Evolutionary conservation across 2,329 filamentous ascomycete genomes (phyloP).

Genomic region (Cladosporium oxysporum): DNA sequence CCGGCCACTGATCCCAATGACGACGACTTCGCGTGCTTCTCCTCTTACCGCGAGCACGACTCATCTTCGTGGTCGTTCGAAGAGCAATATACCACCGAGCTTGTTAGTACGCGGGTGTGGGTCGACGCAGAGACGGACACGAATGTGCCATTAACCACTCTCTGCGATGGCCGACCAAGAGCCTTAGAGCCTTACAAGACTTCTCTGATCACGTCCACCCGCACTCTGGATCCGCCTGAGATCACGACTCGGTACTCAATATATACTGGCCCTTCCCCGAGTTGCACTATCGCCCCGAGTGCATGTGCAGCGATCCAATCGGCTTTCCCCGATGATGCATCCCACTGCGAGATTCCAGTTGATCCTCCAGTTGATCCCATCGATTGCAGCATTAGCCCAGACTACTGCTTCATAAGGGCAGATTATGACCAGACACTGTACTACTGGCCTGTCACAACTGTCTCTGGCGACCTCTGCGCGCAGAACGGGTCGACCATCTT

Average conservation of each 20-base stretch:
- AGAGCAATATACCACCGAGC: neutral
- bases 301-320: conserved; percentile 10
- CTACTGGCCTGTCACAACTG: conserved; percentile 18
- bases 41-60: conserved; percentile 11
- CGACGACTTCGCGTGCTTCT: conserved; percentile 17
- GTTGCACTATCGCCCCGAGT: conserved; percentile 3
- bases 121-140: neutral
- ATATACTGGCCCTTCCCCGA: neutral
- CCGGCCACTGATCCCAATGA: conserved; percentile 13
- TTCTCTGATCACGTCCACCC: conserved; percentile 1
- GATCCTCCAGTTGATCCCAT: neutral
- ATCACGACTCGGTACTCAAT: neutral
- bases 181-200: conserved; percentile 11
- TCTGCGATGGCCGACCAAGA: conserved; percentile 7
- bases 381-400: conserved; percentile 5
- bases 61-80: conserved; percentile 10
- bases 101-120: neutral
- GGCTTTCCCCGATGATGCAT: neutral
- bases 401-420: neutral
- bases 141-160: conserved; percentile 9
- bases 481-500: conserved; percentile 17
- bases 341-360: conserved; percentile 3
- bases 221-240: neutral
- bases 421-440: neutral
- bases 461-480: conserved; percentile 15